Evolutionary conservation across 768 basidiomycete genomes (phyloP), one percentile per base, ranked within the genome.

Genomic region (Trametes punicea): DNA sequence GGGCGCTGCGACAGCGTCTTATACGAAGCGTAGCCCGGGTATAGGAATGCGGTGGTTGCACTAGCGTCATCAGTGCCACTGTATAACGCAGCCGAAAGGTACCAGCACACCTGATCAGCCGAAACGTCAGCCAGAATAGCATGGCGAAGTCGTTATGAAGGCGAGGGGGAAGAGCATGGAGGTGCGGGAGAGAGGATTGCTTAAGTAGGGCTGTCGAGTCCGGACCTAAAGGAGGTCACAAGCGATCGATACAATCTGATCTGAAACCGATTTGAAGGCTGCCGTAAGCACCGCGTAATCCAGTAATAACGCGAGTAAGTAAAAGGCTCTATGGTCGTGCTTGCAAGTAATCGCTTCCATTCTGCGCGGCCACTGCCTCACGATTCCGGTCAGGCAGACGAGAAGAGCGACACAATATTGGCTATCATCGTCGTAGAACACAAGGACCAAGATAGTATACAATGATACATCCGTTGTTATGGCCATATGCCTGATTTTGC

Each of bases 11-110:
- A 88, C 29, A 98, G 81, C 0, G 90, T 85, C 76, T 98, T 98
- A 77, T 95, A 98, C n/a, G 92, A 94, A 27, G 93, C 90, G 73
- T 98, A 98, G 21, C 88, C 90, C 0, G 94, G 94, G 70, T 98
- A 96, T 36, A 95, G 80, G 71, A 93, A 95, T 18, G 87, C 90
- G 5, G 77, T 77, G 31, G 81, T 71, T n/a, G 87, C 85, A 69
- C 88, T 90, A 61, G 41, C 23, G 25, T 25, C 46, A 30, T 52
- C 50, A 42, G 39, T 38, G 23, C 34, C 41, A 38, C 41, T 55
- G 36, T 48, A 38, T 41, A 31, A 23, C 15, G 4, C 31, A 10
- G 11, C 25, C 39, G 26, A 6, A 4, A 20, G 20, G 23, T 39
- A 29, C 5, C 16, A 11, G 40, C 60, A 44, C 61, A 77, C 77